Evolutionary conservation across 2,329 filamentous ascomycete species (phyloP).

Genomic region (Eurotiales sp.): DNA sequence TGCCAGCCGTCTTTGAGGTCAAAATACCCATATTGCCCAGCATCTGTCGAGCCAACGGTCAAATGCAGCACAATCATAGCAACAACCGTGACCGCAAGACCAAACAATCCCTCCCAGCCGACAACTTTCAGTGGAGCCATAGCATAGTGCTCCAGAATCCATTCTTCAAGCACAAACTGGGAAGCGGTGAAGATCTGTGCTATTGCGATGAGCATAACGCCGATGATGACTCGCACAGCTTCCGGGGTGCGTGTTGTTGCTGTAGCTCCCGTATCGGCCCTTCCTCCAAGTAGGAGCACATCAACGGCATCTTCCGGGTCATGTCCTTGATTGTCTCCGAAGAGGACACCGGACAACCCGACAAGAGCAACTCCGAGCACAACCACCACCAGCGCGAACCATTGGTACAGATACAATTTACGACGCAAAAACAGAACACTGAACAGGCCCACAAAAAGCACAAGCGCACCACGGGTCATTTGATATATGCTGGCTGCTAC

Average conservation of each 20-base stretch:
- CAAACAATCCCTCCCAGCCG: slow-evolving; percentile 94
- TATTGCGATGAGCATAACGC: slow-evolving; percentile 84
- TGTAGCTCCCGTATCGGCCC: slow-evolving; percentile 39
- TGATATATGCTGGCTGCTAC: slow-evolving; percentile 97
- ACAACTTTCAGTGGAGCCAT: slow-evolving; percentile 86
- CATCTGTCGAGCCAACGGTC: slow-evolving; percentile 68
- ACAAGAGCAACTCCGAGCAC: slow-evolving; percentile 85
- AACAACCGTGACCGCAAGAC: slow-evolving; percentile 72
- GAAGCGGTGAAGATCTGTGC: slow-evolving; percentile 96
- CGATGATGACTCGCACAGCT: slow-evolving; percentile 69
- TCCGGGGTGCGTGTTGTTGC: slow-evolving; percentile 47
- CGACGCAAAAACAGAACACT: slow-evolving; percentile 85
- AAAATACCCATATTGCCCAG: slow-evolving; percentile 78
- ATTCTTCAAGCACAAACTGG: slow-evolving; percentile 95
- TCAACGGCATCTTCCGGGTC: slow-evolving; percentile 30
- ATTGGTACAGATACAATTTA: slow-evolving; percentile 81
- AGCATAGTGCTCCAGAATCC: slow-evolving; percentile 75
- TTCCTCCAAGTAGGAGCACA: slow-evolving; percentile 30
- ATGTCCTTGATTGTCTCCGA: slow-evolving; percentile 58
- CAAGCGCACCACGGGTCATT: slow-evolving; percentile 93
- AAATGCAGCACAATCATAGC: slow-evolving; percentile 79
- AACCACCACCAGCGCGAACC: slow-evolving; percentile 82
- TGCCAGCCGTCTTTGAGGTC: slow-evolving; percentile 82
- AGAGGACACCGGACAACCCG: slow-evolving; percentile 81
- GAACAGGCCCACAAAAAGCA: slow-evolving; percentile 93